Base-by-base conservation (phyloP, 495 filamentous ascomycete genomes). In the Hypomontagnella monticulosa region DNA sequence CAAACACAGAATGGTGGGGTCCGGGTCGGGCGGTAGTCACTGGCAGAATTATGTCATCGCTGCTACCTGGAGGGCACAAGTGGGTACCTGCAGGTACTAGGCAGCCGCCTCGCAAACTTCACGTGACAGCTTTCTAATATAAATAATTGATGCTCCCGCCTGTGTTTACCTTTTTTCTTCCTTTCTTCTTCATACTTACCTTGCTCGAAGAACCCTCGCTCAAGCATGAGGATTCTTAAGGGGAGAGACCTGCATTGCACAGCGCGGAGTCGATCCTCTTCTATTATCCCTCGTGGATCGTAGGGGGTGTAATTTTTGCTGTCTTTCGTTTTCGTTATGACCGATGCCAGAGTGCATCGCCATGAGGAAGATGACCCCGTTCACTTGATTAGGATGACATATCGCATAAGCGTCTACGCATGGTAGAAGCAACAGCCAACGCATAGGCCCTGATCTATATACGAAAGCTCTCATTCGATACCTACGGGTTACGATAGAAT, bases 201-300 rank as follows among this genome's bases (percentile, higher is more conserved):
- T 89, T 89, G 83, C 85, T 84, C 83, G 79, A 78, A 80, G 77
- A 76, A 74, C 80, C 74, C 80, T 78, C 57, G 87, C 79, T 89
- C 87, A 89, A 75, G 78, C 84, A 83, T 80, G 77, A 80, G 75
- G 82, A 75, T 72, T 75, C 78, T 80, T 80, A 87, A 81, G 76
- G 74, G 77, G 82, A 81, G 81, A 86, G 83, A 79, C 86, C 87
- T 90, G 84, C 87, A 91, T 91, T 89, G 86, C 87, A 91, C 88
- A 89, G 64, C 87, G 87, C 81, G 88, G 87, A 77, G 86, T 80
- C 84, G 79, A 84, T 81, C 77, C 81, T 75, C 76, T 83, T 86
- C 85, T 83, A 87, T 83, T 84, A 83, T 85, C 82, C 79, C 89
- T 85, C 84, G 87, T 62, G 87, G 85, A 84, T 83, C 84, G 82